Evolutionary conservation across 345 rosid genomes (phyloP), one percentile per base, ranked within the genome.

Genomic region (Psidium friedrichsthalianum): DNA sequence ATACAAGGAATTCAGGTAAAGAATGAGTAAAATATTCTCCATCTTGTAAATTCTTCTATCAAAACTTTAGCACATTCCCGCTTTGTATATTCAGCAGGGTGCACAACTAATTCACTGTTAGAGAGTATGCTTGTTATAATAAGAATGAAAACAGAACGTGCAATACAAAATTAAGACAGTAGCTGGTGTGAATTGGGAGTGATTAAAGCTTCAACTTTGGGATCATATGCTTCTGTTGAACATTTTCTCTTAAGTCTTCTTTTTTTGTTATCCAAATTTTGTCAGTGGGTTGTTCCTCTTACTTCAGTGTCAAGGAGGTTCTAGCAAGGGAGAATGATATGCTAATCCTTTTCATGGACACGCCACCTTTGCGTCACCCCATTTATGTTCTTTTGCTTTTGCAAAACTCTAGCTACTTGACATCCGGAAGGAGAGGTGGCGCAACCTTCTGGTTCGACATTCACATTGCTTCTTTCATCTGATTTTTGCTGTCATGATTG

Each of bases 1-100:
- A 6, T 51, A 51, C 44, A 85, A 51, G 47, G 84, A 36, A 69
- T 58, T 85, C 69, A 74, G 87, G 88, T 89, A 82, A 86, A 87
- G 55, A n/a, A 54, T 25, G 69, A 74, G 40, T 58, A 61, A 32
- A 11, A 58, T 56, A 15, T 83, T 25, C 22, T 42, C 53, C 64
- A 40, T 24, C 15, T 8, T 69, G 29, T 56, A 56, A 54, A 22
- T 58, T 40, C 44, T 69, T 69, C 80, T 9, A 21, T 69, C 47
- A 18, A 36, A 69, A 69, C 0, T 36, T 64, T 36, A 36, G 36
- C 36, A 36, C 36, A 36, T 69, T 18, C 13, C 80, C 80, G 10
- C 47, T 69, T 69, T 81, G 54, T 51, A 21, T 49, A 81, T 49
- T 81, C 54, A 32, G 36, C 32, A 81, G 83, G 42, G 47, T 69